phyloP scores from a whole-genome alignment of 2,329 filamentous ascomycete species.

The Pseudogymnoascus sp. region DNA sequence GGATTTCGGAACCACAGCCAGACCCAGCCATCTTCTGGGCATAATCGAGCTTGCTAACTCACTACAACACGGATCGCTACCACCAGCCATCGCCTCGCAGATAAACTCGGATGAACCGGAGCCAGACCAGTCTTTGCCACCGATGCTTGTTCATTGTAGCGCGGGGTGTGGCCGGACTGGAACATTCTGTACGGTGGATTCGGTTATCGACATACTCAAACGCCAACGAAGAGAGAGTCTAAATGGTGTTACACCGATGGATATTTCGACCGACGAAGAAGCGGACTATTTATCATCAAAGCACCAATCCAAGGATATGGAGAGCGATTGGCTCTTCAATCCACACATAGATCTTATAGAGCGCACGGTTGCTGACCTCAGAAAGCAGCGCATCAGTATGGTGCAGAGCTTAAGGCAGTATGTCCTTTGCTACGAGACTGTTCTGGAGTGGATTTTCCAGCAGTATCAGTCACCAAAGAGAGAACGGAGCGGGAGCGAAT shows the following conservation, averaged over 20 bases:
- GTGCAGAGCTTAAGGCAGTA: slow-evolving; percentile 90
- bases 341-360: slow-evolving; percentile 72
- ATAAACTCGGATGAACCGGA: slow-evolving; percentile 55
- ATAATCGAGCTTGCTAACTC: slow-evolving; percentile 82
- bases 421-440: slow-evolving; percentile 92
- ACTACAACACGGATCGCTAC: slow-evolving; percentile 49
- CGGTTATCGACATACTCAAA: slow-evolving; percentile 92
- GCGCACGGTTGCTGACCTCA: slow-evolving; percentile 83
- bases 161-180: slow-evolving; percentile 93
- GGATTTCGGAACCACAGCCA: slow-evolving; percentile 87
- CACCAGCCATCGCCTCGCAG: slow-evolving; percentile 28
- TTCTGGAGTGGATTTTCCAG: slow-evolving; percentile 72
- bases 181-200: slow-evolving; percentile 93
- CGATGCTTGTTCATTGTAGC: slow-evolving; percentile 88
- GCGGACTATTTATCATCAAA: slow-evolving; percentile 23
- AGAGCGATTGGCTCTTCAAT: slow-evolving; percentile 60
- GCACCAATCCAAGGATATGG: slow-evolving; percentile 21
- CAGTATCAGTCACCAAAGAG: slow-evolving; percentile 19
- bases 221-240: slow-evolving; percentile 52
- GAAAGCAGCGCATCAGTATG: slow-evolving; percentile 85
- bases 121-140: slow-evolving; percentile 45
- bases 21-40: slow-evolving; percentile 77
- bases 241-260: slow-evolving; percentile 36
- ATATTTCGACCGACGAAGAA: slow-evolving; percentile 26
- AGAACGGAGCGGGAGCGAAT: slow-evolving; percentile 23